A percentile compares a stretch with the other conserved stretches of the same genome.
Conservation (phyloP, 139 green algal genomes). For the Diplosphaera chodatii region DNA sequence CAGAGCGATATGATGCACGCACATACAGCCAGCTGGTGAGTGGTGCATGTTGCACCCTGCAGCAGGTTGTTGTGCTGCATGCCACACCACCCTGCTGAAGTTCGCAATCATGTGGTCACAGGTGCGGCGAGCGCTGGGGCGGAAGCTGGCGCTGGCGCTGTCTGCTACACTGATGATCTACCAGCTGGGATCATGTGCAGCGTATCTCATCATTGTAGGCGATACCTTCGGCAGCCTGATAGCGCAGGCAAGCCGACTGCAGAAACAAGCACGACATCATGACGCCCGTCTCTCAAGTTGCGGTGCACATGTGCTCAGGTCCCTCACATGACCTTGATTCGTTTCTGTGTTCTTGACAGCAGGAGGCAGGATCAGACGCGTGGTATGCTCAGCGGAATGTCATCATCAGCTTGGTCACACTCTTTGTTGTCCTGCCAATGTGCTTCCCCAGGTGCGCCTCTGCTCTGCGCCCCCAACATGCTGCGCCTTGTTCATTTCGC, state of each 20-base stretch:
- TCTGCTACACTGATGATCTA: constrained; percentile 48
- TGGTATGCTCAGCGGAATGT: constrained; percentile 12
- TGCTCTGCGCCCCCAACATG: too few relatives aligned
- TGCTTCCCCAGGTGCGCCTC: constrained; percentile 43
- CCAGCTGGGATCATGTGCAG: constrained; percentile 53
- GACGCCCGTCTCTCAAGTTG: too few relatives aligned
- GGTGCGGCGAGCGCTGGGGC: constrained; percentile 46
- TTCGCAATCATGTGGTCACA: too few relatives aligned
- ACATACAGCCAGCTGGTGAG: constrained; percentile 43
- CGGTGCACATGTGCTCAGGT: too few relatives aligned
- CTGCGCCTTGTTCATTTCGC: too few relatives aligned
- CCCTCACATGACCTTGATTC: too few relatives aligned
- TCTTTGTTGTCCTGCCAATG: constrained; percentile 40
- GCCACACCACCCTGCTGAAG: too few relatives aligned
- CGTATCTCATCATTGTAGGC: constrained; percentile 67
- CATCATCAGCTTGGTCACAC: constrained; percentile 22
- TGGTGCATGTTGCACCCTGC: background rate
- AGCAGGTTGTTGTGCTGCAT: too few relatives aligned
- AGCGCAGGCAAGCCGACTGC: background rate
- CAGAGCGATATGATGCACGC: constrained; percentile 33
- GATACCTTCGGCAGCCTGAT: constrained; percentile 54
- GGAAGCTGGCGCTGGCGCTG: constrained; percentile 41
- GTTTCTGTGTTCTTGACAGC: too few relatives aligned
- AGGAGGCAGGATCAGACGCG: background rate
- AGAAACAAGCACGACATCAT: background rate